These are phyloP conservation scores for Purshia tridentata DNA, from an alignment of 306 rosid genomes.

Conservation along the genomic window DNA sequence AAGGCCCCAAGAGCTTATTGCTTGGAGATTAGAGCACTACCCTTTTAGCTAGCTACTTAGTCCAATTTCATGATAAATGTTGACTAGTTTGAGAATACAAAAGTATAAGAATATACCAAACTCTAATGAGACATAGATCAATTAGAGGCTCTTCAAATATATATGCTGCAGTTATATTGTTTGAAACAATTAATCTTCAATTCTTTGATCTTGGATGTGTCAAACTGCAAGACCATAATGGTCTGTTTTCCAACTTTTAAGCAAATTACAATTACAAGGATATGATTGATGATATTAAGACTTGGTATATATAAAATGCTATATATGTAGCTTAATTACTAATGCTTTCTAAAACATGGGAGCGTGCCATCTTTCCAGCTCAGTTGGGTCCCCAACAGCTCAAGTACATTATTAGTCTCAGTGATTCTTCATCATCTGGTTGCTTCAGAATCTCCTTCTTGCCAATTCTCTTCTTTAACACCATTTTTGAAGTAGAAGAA, in stretches of 20 bases:
- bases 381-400: conserved; percentile 27
- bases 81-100: too few species aligned
- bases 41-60: not conserved
- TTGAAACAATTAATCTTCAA: too few species aligned
- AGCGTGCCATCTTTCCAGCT: conserved; percentile 20
- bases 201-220: too few species aligned
- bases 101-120: too few species aligned
- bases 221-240: too few species aligned
- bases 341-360: not conserved
- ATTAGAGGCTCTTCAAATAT: too few species aligned
- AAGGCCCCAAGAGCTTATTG: not conserved
- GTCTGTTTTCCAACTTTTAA: too few species aligned
- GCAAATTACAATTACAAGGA: too few species aligned
- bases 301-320: too few species aligned
- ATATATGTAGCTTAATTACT: not conserved
- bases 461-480: not conserved
- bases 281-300: too few species aligned
- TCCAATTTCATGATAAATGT: not conserved
- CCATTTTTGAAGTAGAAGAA: not conserved
- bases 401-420: conserved; percentile 11
- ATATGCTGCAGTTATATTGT: too few species aligned
- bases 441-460: conserved; percentile 9
- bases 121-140: too few species aligned
- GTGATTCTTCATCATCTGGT: conserved; percentile 1
- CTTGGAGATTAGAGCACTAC: conserved; percentile 15